Percentiles rank a stretch among this genome's conserved stretches.
Conservation (phyloP, 2,329 filamentous ascomycete genomes). For the Ophiocordyceps robertsii region DNA sequence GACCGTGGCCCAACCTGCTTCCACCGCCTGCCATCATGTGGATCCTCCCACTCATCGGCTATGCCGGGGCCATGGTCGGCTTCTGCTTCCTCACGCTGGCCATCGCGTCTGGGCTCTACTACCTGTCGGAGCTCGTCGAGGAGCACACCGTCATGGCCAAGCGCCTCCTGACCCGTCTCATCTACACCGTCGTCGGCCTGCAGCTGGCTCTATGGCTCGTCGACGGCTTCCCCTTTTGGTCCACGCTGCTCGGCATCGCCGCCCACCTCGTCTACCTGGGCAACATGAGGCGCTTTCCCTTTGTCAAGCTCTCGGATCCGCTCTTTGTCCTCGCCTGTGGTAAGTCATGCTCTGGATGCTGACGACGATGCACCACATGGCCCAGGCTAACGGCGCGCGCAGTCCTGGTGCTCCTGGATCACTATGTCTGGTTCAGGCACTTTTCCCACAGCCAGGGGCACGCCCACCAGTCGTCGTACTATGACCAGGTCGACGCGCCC, state of each 20-base stretch:
- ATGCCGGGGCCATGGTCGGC: slow-evolving; percentile 72
- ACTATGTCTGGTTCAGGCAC: slow-evolving; percentile 91
- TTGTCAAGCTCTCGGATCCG: slow-evolving; percentile 79
- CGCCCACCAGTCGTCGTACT: slow-evolving; percentile 46
- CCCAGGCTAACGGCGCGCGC: neutral
- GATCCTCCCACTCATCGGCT: slow-evolving; percentile 87
- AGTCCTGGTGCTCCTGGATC: slow-evolving; percentile 77
- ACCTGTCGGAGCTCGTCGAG: slow-evolving; percentile 94
- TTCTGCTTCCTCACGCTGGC: slow-evolving; percentile 91
- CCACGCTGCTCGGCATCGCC: slow-evolving; percentile 61
- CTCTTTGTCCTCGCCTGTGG: slow-evolving; percentile 74
- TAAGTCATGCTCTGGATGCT: slow-evolving; percentile 24
- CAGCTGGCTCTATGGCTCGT: slow-evolving; percentile 65
- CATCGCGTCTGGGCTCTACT: slow-evolving; percentile 96
- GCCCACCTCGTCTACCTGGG: slow-evolving; percentile 79
- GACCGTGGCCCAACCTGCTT: slow-evolving; percentile 11
- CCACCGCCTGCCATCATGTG: slow-evolving; percentile 50
- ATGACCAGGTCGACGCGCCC: slow-evolving; percentile 53
- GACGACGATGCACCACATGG: neutral
- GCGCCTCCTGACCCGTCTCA: slow-evolving; percentile 69
- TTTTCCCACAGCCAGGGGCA: slow-evolving; percentile 56
- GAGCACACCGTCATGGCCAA: slow-evolving; percentile 92
- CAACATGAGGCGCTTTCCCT: slow-evolving; percentile 62
- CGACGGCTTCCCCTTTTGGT: slow-evolving; percentile 70
- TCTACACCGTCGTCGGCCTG: slow-evolving; percentile 65